phyloP scores from a whole-genome alignment of 352 stramenopile genomes.

The Globisporangium cystogenes region DNA sequence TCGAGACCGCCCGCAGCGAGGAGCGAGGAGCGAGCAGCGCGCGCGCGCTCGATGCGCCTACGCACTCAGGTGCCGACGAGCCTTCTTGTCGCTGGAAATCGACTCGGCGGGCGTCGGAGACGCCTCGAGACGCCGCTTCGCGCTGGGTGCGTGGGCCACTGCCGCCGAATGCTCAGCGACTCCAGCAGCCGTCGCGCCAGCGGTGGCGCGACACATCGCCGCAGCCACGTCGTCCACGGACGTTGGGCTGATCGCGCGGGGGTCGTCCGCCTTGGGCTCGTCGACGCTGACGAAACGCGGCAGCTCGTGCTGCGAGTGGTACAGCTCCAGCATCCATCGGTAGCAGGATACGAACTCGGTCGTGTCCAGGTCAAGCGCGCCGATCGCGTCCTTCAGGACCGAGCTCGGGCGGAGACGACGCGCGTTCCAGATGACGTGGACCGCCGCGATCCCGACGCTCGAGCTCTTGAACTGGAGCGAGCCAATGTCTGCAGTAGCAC shows the following conservation, averaged over 20 bases:
- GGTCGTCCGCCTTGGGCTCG: conserved; percentile 24
- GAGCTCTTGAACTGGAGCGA: conserved; percentile 31
- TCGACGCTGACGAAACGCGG: conserved; percentile 34
- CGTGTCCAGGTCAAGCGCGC: conserved; percentile 12
- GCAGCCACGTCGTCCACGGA: conserved; percentile 21
- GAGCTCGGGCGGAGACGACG: conserved; percentile 20
- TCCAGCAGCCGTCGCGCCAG: background rate
- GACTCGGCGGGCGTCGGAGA: too few relatives aligned
- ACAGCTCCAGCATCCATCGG: conserved; percentile 25
- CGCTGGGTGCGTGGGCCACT: background rate
- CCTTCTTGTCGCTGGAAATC: background rate
- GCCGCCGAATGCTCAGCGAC: background rate
- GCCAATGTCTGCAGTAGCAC: conserved; percentile 17
- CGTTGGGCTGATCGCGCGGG: conserved; percentile 32
- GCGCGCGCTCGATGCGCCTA: background rate
- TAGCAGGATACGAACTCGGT: conserved; percentile 29
- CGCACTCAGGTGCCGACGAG: background rate
- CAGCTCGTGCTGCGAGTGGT: conserved; percentile 14
- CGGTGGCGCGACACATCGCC: background rate
- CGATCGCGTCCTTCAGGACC: conserved; percentile 25
- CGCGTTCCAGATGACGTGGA: conserved; percentile 33
- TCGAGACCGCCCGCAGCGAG: too few relatives aligned
- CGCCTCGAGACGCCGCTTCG: background rate
- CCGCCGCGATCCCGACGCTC: conserved; percentile 28
- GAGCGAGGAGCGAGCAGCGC: background rate